Evolutionary conservation across 2,329 filamentous ascomycete species (phyloP), one percentile per base, ranked within the genome.

Genomic region (Cordyceps tenuipes): DNA sequence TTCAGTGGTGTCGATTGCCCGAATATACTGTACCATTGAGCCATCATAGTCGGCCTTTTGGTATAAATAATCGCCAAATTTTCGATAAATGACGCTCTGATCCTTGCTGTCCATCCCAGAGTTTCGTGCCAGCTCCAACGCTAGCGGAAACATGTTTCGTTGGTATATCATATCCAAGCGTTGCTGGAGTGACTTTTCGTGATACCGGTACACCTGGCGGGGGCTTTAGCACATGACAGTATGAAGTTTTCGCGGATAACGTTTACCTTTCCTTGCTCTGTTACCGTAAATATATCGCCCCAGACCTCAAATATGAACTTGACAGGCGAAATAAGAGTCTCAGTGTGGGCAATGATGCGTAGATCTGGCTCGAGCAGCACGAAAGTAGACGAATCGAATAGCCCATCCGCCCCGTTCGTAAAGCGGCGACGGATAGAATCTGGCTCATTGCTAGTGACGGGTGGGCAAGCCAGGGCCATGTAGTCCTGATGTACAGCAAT

Each of bases 11-110:
- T 97, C 92, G 62, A 99, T 97, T 0, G 95, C 93, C 66, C 91
- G 89, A 63, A 99, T 85, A 70, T 99, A 99, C 72, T 97, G 94
- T 67, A 95, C 88, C 95, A 99, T 99, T n/a, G 95, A 92, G 7
- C 90, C 94, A 69, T 99, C 94, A 69, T 93, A 99, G 69, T 97
- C 92, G 5, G 89, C 91, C 68, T 96, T 96, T 65, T 95, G 90
- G 68, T 99, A 97, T 3, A 97, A 75, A 68, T 93, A 90, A 70
- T 99, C 94, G 13, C 93, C 94, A 72, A 96, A 97, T 70, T 88
- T 92, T 61, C 93, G 86, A 69, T 93, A 95, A 61, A 99, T 99
- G 61, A 89, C 79, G 67, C 95, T 97, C 67, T 96, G 90, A 71
- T 97, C 90, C 51, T 87, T 78, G 3, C 77, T 75, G 71, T 92